Evolutionary conservation across 768 basidiomycete species (phyloP), one percentile per base, ranked within the genome.

Genomic region (Roridomyces roridus): DNA sequence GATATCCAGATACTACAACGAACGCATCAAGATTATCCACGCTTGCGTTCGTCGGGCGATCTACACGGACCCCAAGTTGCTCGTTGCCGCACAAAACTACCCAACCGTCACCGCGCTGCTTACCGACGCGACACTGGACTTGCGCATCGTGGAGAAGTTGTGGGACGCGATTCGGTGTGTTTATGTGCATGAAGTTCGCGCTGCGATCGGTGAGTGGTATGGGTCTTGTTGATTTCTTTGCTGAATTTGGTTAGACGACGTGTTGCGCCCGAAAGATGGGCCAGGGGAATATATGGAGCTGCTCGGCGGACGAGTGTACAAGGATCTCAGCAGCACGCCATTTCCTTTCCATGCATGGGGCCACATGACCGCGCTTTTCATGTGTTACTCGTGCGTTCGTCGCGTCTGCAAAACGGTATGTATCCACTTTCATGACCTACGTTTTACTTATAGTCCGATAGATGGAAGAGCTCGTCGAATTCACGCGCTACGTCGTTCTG

Each of bases 41-140:
- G 73, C 77, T 23, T 76, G 69, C 43, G 70, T 77, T 35, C 74
- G 74, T 11, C 71, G 75, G 17, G 74, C 69, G 20, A 65, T 77
- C 26, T 74, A 70, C 55, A 72, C 67, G 25, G 73, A 77, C 51
- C 62, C 72, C 44, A 67, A 68, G 21, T 70, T 77, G n/a, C 74
- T 74, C 68, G 66, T 75, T 43, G 62, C 71, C 34, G 68, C 75
- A 3, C 73, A 75, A 49, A 69, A 59, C 53, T 76, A 77, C 46
- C 53, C 60, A 12, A 64, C 60, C 41, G 72, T 70, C 39, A 55
- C 57, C 59, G 60, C 63, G 12, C 55, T 77, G 48, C 58, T 77
- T 36, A 66, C 45, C 42, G 72, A 73, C 40, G 29, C 65, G 12
- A 51, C 61, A 12, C 63, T 76, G 26, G 74, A 75, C 42, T 51